Conservation (phyloP, 345 rosid genomes). For the Carallia pectinifolia region DNA sequence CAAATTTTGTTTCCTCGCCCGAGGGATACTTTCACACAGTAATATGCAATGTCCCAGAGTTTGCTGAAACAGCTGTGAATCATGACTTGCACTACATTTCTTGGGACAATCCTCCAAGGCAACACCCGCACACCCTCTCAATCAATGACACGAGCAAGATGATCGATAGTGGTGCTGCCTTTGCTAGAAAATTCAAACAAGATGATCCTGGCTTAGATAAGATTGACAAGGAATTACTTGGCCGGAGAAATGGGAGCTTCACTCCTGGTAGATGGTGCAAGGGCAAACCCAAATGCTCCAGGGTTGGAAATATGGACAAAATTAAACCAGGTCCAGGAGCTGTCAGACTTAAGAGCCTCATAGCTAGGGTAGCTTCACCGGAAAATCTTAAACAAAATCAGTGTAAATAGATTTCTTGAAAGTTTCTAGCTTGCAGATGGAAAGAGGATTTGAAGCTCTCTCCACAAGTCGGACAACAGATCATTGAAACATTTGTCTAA, state of each 20-base stretch:
- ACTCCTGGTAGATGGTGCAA: constrained; percentile 98
- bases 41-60: constrained; percentile 86
- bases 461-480: background rate
- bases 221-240: constrained; percentile 72
- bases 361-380: constrained; percentile 45
- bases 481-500: background rate
- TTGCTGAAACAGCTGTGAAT: constrained; percentile 59
- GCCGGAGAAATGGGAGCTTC: constrained; percentile 54
- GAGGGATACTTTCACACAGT: constrained; percentile 98
- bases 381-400: constrained; percentile 51
- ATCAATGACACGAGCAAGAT: constrained; percentile 63
- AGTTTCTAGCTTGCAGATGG: background rate
- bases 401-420: constrained; percentile 58
- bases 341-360: constrained; percentile 54
- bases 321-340: constrained; percentile 79
- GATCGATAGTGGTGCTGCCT: constrained; percentile 79
- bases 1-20: constrained; percentile 95
- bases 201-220: constrained; percentile 58
- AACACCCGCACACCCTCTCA: constrained; percentile 83
- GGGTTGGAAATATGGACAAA: constrained; percentile 59
- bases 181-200: constrained; percentile 75
- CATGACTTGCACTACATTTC: constrained; percentile 94
- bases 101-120: constrained; percentile 93
- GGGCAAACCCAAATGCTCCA: constrained; percentile 62
- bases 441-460: background rate